Base-by-base conservation (phyloP, 306 rosid species). In the Sindora glabra region DNA sequence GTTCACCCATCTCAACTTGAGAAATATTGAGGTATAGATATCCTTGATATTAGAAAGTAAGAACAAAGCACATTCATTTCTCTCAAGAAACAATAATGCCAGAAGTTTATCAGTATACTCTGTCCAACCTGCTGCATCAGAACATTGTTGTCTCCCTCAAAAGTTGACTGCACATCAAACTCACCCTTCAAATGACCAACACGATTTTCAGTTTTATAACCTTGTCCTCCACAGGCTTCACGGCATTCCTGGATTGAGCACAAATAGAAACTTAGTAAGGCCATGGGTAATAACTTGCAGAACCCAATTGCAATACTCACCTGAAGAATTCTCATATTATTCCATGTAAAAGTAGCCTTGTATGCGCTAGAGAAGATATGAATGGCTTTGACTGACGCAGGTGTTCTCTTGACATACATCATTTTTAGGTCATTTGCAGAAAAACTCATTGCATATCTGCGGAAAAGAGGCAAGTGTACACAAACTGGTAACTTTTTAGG, bases 71-170 rank as follows among this genome's bases (percentile, higher is more conserved):
- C n/a, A n/a, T n/a, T n/a, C n/a, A n/a, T n/a, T n/a, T n/a, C n/a
- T n/a, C n/a, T n/a, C n/a, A n/a, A n/a, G n/a, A n/a, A n/a, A n/a
- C n/a, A n/a, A n/a, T n/a, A n/a, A n/a, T n/a, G n/a, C n/a, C n/a
- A n/a, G n/a, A n/a, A n/a, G n/a, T n/a, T n/a, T n/a, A n/a, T n/a
- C n/a, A n/a, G 5, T 58, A 19, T 33, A 58, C 30, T 49, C n/a
- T 49, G 19, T 36, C 30, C 1, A 79, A 92, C 98, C 96, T 85
- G 98, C 74, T 92, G 98, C 96, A 92, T 88, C 69, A 92, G 71
- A 59, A 92, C 95, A 81, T 92, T 89, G 80, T 92, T 92, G 75
- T 92, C 98, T 50, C 98, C 98, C 86, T 92, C 98, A 76, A 88
- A 92, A 59, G 98, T 92, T n/a, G 86, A 79, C 63, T 92, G 96